A percentile compares a stretch with the other conserved stretches of the same genome.
Conservation (phyloP, 148 eudicot genomes). For the Rhododendron simsii region DNA sequence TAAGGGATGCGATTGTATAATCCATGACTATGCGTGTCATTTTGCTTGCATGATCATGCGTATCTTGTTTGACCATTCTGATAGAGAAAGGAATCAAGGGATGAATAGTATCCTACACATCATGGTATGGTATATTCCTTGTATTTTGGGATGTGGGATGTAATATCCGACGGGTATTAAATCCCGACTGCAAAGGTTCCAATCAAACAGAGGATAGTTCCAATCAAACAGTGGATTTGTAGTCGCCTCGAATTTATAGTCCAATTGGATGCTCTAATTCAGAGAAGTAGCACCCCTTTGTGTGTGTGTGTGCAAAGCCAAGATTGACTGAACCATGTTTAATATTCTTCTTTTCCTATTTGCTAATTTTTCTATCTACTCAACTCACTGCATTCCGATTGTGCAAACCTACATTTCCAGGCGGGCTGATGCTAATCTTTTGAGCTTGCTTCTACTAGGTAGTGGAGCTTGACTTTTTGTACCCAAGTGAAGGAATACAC, state of each 20-base stretch:
- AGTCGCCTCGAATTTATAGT: background rate
- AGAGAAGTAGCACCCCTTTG: background rate
- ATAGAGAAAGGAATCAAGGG: background rate
- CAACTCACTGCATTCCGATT: background rate
- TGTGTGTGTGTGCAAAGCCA: background rate
- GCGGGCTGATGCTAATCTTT: background rate
- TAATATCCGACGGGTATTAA: background rate
- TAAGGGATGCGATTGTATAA: background rate
- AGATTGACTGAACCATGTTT: background rate
- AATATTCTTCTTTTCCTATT: background rate
- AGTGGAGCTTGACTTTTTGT: conserved; percentile 85
- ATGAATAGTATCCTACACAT: background rate
- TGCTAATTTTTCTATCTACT: background rate
- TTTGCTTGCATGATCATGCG: background rate
- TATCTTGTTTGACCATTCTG: background rate
- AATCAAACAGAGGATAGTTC: background rate
- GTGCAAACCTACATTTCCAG: background rate
- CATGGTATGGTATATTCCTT: background rate
- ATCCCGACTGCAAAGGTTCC: background rate
- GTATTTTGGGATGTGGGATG: background rate
- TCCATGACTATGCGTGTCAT: background rate
- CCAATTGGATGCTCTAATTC: background rate
- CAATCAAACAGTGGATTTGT: background rate
- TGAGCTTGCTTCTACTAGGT: conserved; percentile 35
- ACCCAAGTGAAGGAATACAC: conserved; percentile 95